Percentiles rank a stretch among this genome's conserved stretches.
Conservation (phyloP, 2,329 filamentous ascomycete species). For the Claviceps pusilla region DNA sequence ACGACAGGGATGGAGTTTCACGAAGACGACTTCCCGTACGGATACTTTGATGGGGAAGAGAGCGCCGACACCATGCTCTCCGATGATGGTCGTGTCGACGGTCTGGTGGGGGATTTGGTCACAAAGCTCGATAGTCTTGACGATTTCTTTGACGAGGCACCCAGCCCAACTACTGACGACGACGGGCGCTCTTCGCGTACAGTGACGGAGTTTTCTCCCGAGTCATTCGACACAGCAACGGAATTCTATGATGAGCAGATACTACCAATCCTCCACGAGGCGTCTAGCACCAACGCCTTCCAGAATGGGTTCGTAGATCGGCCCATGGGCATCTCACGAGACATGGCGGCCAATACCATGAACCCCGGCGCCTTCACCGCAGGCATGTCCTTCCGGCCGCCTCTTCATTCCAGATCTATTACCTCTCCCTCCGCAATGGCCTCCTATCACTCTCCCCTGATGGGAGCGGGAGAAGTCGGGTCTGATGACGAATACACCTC, state of each 20-base stretch:
- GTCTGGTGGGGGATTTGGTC: conserved; percentile 61
- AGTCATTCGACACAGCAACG: conserved; percentile 57
- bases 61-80: conserved; percentile 87
- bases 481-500: conserved; percentile 65
- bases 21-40: conserved; percentile 70
- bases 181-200: conserved; percentile 48
- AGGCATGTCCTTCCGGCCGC: conserved; percentile 38
- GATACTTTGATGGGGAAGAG: conserved; percentile 57
- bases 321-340: conserved; percentile 43
- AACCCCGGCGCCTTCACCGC: conserved; percentile 43
- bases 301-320: conserved; percentile 79
- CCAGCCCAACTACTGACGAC: conserved; percentile 40
- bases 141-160: conserved; percentile 64
- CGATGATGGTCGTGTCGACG: conserved; percentile 58
- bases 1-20: conserved; percentile 89
- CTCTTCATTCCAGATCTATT: conserved; percentile 65
- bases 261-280: conserved; percentile 75
- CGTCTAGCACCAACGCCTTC: conserved; percentile 65
- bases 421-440: conserved; percentile 59
- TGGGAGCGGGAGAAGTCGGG: conserved; percentile 41
- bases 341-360: conserved; percentile 46
- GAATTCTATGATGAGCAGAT: conserved; percentile 88
- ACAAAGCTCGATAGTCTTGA: conserved; percentile 65
- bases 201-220: conserved; percentile 49
- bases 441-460: conserved; percentile 38